phyloP scores from a whole-genome alignment of 1,139 yeast species.

The Debaryomyces subglobosus region DNA sequence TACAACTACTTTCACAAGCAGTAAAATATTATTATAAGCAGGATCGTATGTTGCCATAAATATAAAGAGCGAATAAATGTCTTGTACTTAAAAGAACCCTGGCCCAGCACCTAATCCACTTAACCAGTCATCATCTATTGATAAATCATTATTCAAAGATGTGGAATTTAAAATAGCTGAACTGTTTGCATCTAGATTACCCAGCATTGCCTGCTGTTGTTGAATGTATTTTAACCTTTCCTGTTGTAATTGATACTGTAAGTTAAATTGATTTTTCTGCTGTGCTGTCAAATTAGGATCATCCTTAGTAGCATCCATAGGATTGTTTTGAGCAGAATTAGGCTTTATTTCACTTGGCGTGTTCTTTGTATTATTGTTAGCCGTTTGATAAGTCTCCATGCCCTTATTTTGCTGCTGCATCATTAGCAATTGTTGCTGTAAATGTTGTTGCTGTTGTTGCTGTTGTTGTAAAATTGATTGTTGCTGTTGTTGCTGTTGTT shows the following conservation, averaged over 20 bases:
- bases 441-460: constrained; percentile 11
- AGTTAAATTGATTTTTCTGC: constrained; percentile 24
- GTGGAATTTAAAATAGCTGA: constrained; percentile 6
- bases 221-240: constrained; percentile 16
- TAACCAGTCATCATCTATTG: constrained; percentile 31
- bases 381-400: neutral
- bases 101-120: constrained; percentile 43
- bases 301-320: neutral
- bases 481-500: constrained; percentile 14
- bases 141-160: constrained; percentile 4
- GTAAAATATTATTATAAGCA: neutral
- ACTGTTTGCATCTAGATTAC: neutral
- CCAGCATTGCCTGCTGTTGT: constrained; percentile 15
- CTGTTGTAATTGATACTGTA: constrained; percentile 23
- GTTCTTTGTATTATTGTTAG: neutral
- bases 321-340: neutral
- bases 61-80: neutral
- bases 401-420: constrained; percentile 10
- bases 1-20: too few relatives aligned
- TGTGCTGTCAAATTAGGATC: constrained; percentile 18
- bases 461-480: constrained; percentile 10
- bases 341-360: neutral
- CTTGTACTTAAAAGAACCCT: constrained; percentile 24
- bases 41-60: neutral
- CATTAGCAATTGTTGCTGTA: constrained; percentile 19